Conservation (phyloP, 2,329 filamentous ascomycete species). For the Cyphellophora attinorum region DNA sequence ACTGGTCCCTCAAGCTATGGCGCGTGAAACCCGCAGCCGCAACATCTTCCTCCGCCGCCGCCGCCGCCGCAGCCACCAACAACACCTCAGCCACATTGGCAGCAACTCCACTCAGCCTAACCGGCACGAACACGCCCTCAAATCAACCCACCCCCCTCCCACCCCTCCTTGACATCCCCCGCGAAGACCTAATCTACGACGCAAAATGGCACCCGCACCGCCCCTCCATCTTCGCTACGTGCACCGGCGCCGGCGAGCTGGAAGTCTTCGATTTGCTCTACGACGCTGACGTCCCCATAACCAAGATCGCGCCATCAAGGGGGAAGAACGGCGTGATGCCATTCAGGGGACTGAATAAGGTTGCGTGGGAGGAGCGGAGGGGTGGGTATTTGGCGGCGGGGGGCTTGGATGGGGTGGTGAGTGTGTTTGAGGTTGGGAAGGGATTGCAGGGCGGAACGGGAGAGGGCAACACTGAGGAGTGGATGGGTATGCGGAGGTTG, state of each 20-base stretch:
- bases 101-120: slow-evolving; percentile 12
- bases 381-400: slow-evolving; percentile 81
- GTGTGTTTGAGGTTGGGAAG: slow-evolving; percentile 77
- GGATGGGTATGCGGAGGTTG: slow-evolving; percentile 85
- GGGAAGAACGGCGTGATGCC: slow-evolving; percentile 57
- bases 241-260: slow-evolving; percentile 83
- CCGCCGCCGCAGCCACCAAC: slow-evolving; percentile 25
- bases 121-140: slow-evolving; percentile 23
- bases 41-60: slow-evolving; percentile 33
- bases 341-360: slow-evolving; percentile 82
- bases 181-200: slow-evolving; percentile 95
- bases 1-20: slow-evolving; percentile 98
- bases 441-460: slow-evolving; percentile 75
- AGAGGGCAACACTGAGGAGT: slow-evolving; percentile 74
- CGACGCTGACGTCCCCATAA: slow-evolving; percentile 84
- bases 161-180: slow-evolving; percentile 79
- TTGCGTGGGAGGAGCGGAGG: slow-evolving; percentile 86
- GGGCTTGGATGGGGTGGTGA: slow-evolving; percentile 82
- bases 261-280: slow-evolving; percentile 93
- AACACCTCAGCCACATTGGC: slow-evolving; percentile 6
- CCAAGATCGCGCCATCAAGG: slow-evolving; percentile 62
- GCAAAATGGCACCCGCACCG: slow-evolving; percentile 90
- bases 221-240: slow-evolving; percentile 86
- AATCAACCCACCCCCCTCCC: slow-evolving; percentile 42
- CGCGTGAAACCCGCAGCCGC: slow-evolving; percentile 57